phyloP scores from a whole-genome alignment of 345 rosid species.

The Syzygium jambos region DNA sequence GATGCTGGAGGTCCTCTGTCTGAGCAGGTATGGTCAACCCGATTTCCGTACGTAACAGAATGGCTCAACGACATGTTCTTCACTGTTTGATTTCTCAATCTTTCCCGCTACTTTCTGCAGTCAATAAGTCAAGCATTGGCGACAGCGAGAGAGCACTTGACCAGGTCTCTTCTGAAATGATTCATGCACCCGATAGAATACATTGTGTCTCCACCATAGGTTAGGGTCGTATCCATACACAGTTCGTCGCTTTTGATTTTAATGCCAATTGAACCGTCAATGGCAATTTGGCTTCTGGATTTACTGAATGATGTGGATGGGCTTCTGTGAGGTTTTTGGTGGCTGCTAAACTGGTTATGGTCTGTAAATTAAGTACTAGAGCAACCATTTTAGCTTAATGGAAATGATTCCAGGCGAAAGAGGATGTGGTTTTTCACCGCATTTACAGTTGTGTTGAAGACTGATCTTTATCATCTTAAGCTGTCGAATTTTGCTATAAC shows the following conservation, averaged over 20 bases:
- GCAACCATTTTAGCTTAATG: background rate
- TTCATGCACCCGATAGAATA: background rate
- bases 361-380: background rate
- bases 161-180: conserved; percentile 77
- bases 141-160: conserved; percentile 69
- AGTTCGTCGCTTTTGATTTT: background rate
- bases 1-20: conserved; percentile 69
- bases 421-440: background rate
- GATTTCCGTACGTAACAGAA: background rate
- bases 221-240: background rate
- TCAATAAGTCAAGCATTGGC: conserved; percentile 76
- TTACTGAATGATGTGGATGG: background rate
- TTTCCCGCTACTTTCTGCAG: conserved; percentile 19
- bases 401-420: background rate
- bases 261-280: background rate
- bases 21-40: conserved; percentile 50
- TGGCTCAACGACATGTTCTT: background rate
- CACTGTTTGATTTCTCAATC: background rate
- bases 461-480: background rate
- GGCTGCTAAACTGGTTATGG: background rate
- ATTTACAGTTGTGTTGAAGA: background rate
- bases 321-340: background rate
- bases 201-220: background rate
- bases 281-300: background rate
- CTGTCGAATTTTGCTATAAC: background rate